Evolutionary conservation across 2,329 filamentous ascomycete species (phyloP), one percentile per base, ranked within the genome.

Genomic region (Venturia asperata): DNA sequence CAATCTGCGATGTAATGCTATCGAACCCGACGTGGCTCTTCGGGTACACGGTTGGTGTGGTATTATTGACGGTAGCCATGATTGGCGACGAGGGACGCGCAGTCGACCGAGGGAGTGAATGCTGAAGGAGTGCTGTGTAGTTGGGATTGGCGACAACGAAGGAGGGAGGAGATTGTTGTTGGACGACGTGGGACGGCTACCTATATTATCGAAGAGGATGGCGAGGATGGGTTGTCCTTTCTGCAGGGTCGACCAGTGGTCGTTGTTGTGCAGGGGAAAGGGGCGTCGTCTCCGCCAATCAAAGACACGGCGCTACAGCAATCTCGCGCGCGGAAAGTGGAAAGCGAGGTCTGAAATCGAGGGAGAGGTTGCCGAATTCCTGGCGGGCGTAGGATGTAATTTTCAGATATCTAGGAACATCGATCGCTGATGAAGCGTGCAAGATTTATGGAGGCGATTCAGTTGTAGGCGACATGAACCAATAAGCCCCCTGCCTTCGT

Each of bases 1-100:
- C 94, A 74, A 99, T 99, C 84, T 99, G 94, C 72, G 89, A 92
- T 73, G 94, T 99, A 85, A 99, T 99, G 83, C 64, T 97, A 84
- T 99, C 94, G 83, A 99, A 99, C 86, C 94, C 94, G 79, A 99
- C 94, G 85, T 97, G 94, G 88, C 89, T 96, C 79, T 94, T 88
- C 75, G 94, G 94, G 80, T 91, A 94, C 77, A 88, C 85, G 70
- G 81, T 81, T 64, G 74, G 73, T 74, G 79, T 76, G 70, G 79
- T 76, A 67, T 89, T 86, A 74, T 86, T 86, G 74, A 85, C 81
- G 75, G 87, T 76, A 74, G 88, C 86, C 85, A 89, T 88, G 74
- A 74, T 69, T 74, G 68, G 67, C 69, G 68, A 63, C 60, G 15
- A 41, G 13, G 34, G 11, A 24, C 17, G 30, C 3, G 21, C 42